phyloP scores from a whole-genome alignment of 23 red algal genomes.

The Gracilaria vermiculophylla region DNA sequence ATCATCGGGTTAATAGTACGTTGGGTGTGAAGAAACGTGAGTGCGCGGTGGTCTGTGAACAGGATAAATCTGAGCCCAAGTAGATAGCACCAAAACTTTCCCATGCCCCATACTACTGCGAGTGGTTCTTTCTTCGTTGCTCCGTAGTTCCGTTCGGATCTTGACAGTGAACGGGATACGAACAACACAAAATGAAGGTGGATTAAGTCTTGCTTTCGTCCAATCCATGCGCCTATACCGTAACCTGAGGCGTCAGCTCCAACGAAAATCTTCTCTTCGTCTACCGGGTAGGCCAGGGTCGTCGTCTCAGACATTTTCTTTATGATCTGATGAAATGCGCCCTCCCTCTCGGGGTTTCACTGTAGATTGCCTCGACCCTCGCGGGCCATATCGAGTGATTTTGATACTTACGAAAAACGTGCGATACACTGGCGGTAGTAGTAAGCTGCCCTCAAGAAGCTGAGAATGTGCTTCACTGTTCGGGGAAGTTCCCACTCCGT shows the following conservation, averaged over 20 bases:
- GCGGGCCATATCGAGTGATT: background rate
- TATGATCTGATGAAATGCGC: background rate
- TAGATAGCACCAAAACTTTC: constrained; percentile 6
- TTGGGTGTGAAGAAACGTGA: constrained; percentile 9
- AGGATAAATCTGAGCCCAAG: background rate
- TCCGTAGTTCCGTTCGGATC: background rate
- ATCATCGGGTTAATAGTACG: background rate
- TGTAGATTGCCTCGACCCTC: background rate
- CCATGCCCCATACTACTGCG: background rate
- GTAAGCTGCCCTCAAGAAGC: background rate
- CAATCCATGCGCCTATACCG: constrained; percentile 9
- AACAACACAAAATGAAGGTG: background rate
- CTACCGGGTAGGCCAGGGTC: background rate
- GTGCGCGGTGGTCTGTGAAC: background rate
- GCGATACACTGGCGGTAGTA: constrained; percentile 17
- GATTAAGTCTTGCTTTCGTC: background rate
- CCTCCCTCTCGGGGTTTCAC: background rate
- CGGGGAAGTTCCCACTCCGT: background rate
- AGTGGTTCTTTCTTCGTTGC: constrained; percentile 16
- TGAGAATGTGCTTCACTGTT: background rate
- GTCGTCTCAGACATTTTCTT: background rate
- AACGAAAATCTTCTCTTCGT: background rate
- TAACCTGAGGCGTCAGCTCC: constrained; percentile 9
- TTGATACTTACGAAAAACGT: background rate
- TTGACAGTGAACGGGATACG: background rate